These are phyloP conservation scores for Acacia acuminata DNA, from an alignment of 306 rosid genomes.

Conservation along the genomic window DNA sequence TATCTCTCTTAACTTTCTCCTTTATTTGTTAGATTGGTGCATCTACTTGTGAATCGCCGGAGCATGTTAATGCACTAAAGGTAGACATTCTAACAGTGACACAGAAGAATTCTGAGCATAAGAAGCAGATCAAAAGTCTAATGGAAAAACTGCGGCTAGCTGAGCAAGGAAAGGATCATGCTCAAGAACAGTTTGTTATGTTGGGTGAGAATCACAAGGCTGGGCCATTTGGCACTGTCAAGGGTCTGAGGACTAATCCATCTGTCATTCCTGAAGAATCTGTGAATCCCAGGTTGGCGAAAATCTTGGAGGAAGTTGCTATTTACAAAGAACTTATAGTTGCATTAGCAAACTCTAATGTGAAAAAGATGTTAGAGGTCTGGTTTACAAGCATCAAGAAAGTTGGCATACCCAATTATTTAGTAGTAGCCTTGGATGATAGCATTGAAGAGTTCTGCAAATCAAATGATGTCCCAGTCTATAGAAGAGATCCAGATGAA, in stretches of 20 bases:
- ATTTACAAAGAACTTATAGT: slow-evolving; percentile 69
- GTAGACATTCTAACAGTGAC: slow-evolving; percentile 47
- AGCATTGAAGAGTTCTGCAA: slow-evolving; percentile 65
- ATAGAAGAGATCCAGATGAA: slow-evolving; percentile 78
- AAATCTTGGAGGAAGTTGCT: slow-evolving; percentile 67
- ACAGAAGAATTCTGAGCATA: slow-evolving; percentile 56
- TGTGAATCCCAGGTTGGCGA: slow-evolving; percentile 79
- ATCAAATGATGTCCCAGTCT: slow-evolving; percentile 71
- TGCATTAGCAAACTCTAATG: slow-evolving; percentile 76
- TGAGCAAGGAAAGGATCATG: slow-evolving; percentile 71
- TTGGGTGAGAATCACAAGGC: slow-evolving; percentile 77
- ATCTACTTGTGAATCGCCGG: slow-evolving; percentile 59
- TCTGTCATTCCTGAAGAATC: slow-evolving; percentile 67
- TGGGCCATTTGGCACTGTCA: slow-evolving; percentile 82
- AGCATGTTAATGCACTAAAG: slow-evolving; percentile 48
- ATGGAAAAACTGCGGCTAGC: slow-evolving; percentile 59
- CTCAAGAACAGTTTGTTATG: slow-evolving; percentile 59
- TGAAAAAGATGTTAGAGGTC: slow-evolving; percentile 67
- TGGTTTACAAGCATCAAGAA: slow-evolving; percentile 74
- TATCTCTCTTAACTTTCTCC: not conserved
- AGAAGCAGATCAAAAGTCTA: slow-evolving; percentile 52
- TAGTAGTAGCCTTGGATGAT: slow-evolving; percentile 78
- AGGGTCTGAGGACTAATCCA: slow-evolving; percentile 82
- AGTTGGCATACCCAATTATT: slow-evolving; percentile 72
- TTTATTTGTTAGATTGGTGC: slow-evolving; percentile 46